A percentile compares a stretch with the other conserved stretches of the same genome.
phyloP scores from a whole-genome alignment of 2,329 filamentous ascomycete genomes.

The Neurospora crassa region DNA sequence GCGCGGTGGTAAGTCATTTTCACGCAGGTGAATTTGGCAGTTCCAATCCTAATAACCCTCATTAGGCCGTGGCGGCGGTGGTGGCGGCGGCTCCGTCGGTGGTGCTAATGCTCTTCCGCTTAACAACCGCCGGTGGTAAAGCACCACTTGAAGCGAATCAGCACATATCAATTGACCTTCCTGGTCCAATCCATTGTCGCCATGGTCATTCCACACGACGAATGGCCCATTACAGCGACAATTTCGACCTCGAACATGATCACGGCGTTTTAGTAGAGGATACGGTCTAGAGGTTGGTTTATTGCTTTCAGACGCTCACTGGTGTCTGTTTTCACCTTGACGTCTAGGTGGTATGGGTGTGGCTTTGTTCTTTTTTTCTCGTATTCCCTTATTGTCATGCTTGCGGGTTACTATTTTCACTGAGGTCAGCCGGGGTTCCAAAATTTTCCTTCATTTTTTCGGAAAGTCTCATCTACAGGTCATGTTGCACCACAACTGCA shows the following conservation, averaged over 20 bases:
- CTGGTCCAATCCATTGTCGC: constrained; percentile 3
- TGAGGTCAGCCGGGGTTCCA: background rate
- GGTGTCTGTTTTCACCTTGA: background rate
- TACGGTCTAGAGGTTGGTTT: constrained; percentile 15
- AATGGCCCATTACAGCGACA: constrained; percentile 9
- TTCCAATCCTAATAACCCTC: background rate
- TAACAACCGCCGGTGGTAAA: constrained; percentile 42
- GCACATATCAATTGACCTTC: background rate
- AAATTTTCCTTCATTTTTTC: background rate
- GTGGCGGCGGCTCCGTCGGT: constrained; percentile 13
- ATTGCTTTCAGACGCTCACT: constrained; percentile 4
- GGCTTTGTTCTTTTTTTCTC: constrained; percentile 1
- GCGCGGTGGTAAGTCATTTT: constrained; percentile 37
- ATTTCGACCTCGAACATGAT: constrained; percentile 8
- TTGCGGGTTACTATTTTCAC: background rate
- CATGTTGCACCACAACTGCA: background rate
- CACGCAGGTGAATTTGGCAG: constrained; percentile 22
- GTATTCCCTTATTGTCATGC: constrained; percentile 1
- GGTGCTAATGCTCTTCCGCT: constrained; percentile 42
- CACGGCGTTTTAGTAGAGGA: constrained; percentile 14
- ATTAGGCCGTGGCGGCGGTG: constrained; percentile 28
- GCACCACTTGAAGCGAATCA: background rate
- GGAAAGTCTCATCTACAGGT: background rate
- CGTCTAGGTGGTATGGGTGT: background rate
- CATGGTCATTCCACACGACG: constrained; percentile 2